These are phyloP conservation scores for Lathyrus tuberosus DNA, from an alignment of 306 rosid species.

Conservation along the genomic window DNA sequence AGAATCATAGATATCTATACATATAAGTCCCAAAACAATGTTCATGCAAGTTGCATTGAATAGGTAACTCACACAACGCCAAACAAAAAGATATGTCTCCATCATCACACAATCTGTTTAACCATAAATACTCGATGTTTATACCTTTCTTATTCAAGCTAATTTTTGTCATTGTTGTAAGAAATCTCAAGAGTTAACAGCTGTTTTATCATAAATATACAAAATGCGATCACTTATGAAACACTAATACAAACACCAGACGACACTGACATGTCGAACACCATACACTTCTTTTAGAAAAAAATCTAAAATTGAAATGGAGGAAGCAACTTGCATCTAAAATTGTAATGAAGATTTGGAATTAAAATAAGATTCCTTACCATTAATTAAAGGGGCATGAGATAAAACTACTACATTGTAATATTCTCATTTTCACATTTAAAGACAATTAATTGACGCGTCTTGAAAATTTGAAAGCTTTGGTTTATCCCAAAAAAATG, in stretches of 20 bases:
- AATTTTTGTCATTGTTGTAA: too few species aligned
- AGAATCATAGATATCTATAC: neutral
- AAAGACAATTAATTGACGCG: neutral
- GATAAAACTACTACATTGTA: neutral
- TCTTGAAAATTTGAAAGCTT: neutral
- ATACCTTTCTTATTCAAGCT: too few species aligned
- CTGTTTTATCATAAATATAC: neutral
- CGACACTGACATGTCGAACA: neutral
- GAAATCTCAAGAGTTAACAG: neutral
- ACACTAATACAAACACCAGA: neutral
- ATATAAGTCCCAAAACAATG: too few species aligned
- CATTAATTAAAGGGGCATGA: constrained; percentile 1
- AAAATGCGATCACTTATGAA: too few species aligned
- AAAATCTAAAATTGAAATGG: too few species aligned
- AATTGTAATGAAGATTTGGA: constrained; percentile 1
- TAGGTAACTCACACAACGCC: neutral
- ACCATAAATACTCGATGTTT: neutral
- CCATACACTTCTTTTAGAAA: too few species aligned
- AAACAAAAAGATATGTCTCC: neutral
- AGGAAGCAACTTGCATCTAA: neutral
- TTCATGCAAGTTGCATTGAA: neutral
- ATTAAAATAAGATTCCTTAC: neutral
- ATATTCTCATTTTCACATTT: constrained; percentile 19
- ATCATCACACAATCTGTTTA: neutral
- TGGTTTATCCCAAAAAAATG: neutral